A percentile compares a stretch with the other conserved stretches of the same genome.
These are phyloP conservation scores for Juglanconis sp. DNA, from an alignment of 2,329 filamentous ascomycete species.

Conservation along the genomic window DNA sequence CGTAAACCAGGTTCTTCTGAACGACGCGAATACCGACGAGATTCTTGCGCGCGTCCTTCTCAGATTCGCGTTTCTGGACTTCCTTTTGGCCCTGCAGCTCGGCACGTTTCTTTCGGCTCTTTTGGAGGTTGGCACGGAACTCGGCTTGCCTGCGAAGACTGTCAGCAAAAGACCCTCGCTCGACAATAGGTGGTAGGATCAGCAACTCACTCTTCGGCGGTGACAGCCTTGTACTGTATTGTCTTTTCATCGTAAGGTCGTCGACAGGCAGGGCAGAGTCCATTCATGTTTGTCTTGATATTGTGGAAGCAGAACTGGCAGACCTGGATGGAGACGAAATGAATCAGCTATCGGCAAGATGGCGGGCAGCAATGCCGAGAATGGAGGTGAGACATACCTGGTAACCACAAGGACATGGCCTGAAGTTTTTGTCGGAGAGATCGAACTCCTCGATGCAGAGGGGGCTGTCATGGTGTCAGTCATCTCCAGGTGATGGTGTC, in stretches of 20 bases:
- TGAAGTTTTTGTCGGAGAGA: conserved; percentile 93
- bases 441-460: conserved; percentile 99
- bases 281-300: conserved; percentile 97
- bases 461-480: conserved; percentile 57
- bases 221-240: conserved; percentile 94
- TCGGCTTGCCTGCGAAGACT: conserved; percentile 58
- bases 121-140: conserved; percentile 75
- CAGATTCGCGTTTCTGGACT: conserved; percentile 91
- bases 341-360: conserved; percentile 18
- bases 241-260: conserved; percentile 94
- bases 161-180: conserved; percentile 23
- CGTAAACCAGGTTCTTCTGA: conserved; percentile 98
- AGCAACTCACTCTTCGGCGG: conserved; percentile 79
- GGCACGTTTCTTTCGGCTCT: conserved; percentile 90
- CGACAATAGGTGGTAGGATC: background rate
- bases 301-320: conserved; percentile 99
- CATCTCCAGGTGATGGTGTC: conserved; percentile 21
- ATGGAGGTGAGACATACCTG: conserved; percentile 60
- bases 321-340: conserved; percentile 56
- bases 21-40: conserved; percentile 92
- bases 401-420: conserved; percentile 95
- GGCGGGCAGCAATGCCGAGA: conserved; percentile 8
- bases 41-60: conserved; percentile 93
- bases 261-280: conserved; percentile 94
- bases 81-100: conserved; percentile 85